Percentiles rank a stretch among this genome's conserved stretches.
phyloP scores from a whole-genome alignment of 305 asterid species.

The Fraxinus greggii region DNA sequence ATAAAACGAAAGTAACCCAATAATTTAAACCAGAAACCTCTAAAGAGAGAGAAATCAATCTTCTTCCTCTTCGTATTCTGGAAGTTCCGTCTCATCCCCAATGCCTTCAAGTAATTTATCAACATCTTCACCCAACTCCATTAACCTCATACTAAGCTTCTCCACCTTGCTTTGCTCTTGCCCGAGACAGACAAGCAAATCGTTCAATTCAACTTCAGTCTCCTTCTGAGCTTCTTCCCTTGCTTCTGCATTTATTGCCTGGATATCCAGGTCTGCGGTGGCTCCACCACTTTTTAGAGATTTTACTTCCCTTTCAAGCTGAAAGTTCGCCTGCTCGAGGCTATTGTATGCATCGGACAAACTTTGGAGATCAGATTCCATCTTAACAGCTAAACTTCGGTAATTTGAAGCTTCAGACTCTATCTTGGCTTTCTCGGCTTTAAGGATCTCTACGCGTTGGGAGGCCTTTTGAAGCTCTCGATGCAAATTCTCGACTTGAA shows the following conservation, averaged over 20 bases:
- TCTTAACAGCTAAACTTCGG: constrained; percentile 53
- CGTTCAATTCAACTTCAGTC: constrained; percentile 81
- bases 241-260: constrained; percentile 73
- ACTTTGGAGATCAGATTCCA: constrained; percentile 81
- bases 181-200: constrained; percentile 91
- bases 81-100: constrained; percentile 45
- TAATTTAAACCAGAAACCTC: not conserved
- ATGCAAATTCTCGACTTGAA: constrained; percentile 63
- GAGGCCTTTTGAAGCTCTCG: constrained; percentile 66
- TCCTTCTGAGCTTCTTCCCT: constrained; percentile 87
- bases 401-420: constrained; percentile 59
- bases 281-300: constrained; percentile 42
- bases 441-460: constrained; percentile 64
- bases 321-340: constrained; percentile 65
- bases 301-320: constrained; percentile 42
- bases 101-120: constrained; percentile 45
- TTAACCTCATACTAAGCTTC: constrained; percentile 58
- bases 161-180: constrained; percentile 97
- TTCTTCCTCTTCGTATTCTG: constrained; percentile 37
- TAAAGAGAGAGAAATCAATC: constrained; percentile 19
- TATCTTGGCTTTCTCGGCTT: constrained; percentile 59
- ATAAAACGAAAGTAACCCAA: not conserved
- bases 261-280: constrained; percentile 48
- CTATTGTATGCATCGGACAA: constrained; percentile 92
- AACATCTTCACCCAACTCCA: constrained; percentile 50